Base-by-base conservation (phyloP, 2,329 filamentous ascomycete species). In the Eurotiales sp. region DNA sequence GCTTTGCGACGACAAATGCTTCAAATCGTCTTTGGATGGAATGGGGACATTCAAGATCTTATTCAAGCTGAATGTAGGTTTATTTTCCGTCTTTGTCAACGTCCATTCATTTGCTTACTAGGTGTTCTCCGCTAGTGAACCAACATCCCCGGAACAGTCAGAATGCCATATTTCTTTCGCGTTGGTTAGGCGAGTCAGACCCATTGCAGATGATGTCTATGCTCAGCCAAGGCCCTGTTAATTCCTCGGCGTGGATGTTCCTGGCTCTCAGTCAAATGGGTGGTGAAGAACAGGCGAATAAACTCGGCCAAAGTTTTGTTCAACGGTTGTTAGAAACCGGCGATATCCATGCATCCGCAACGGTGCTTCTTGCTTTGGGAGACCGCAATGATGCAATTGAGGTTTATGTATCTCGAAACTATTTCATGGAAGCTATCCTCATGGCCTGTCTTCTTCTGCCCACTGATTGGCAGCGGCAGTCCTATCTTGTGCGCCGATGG, bases 191-290 rank as follows among this genome's bases (percentile, higher is more conserved):
- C 12, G 88, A 96, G 55, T 83, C 89, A 32, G 85, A 90, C 53
- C 80, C 86, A 0, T 90, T 96, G 61, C 80, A 90, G 36, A 88
- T 96, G 81, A 80, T 84, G 10, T 83, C 88, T 2, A 88, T 86
- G 74, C 73, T 84, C 32, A 75, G 83, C 39, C 87, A 90, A 0
- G 84, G 92, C 58, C 86, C 88, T n/a, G 91, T 93, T 80, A 92
- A 90, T 8, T 90, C 88, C 2, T 88, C 89, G 0, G 93, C 97
- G 69, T 99, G 93, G 93, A 96, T 99, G 90, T 74, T 97, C 53
- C 75, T 99, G 30, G 92, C 93, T 10, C 72, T 99, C 46, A 95
- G 89, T 64, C 88, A 89, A 36, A 95, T 97, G 71, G 90, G 88
- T 46, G 81, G 84, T 2, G 77, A 83, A 55, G 78, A 83, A 32